Evolutionary conservation across 805 yeast species (phyloP).

Genomic region (Suhomyces xylopsoci): DNA sequence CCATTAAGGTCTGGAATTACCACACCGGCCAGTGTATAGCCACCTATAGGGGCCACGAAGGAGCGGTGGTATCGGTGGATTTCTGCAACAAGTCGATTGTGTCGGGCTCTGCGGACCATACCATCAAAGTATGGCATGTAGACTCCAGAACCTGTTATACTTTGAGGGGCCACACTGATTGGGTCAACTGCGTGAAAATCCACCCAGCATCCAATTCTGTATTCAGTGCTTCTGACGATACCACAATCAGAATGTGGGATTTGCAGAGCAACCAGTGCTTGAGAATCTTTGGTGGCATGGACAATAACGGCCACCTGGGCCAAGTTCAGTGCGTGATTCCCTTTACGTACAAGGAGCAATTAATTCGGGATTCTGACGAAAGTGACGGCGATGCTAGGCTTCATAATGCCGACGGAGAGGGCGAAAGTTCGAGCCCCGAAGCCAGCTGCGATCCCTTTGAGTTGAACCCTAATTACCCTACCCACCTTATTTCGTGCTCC

Average conservation of each 20-base stretch:
- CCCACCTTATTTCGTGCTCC: conserved; percentile 83
- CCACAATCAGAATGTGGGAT: conserved; percentile 95
- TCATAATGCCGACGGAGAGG: background rate
- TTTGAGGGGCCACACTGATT: conserved; percentile 86
- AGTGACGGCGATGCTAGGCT: conserved; percentile 10
- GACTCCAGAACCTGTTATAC: conserved; percentile 91
- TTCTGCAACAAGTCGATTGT: conserved; percentile 78
- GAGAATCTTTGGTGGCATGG: conserved; percentile 71
- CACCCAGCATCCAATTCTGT: conserved; percentile 76
- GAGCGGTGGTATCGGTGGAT: conserved; percentile 81
- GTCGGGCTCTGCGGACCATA: conserved; percentile 88
- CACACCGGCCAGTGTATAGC: conserved; percentile 92
- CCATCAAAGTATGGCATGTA: conserved; percentile 95
- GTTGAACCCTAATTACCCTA: conserved; percentile 51
- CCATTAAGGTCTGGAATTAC: conserved; percentile 94
- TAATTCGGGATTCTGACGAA: conserved; percentile 46
- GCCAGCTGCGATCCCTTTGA: conserved; percentile 5
- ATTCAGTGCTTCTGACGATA: conserved; percentile 87
- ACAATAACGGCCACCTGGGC: conserved; percentile 81
- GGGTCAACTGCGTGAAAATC: conserved; percentile 87
- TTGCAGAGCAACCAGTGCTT: conserved; percentile 75
- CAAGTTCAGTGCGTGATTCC: conserved; percentile 94
- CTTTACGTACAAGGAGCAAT: conserved; percentile 61
- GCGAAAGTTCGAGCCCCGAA: background rate
- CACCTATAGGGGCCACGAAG: conserved; percentile 90